These are phyloP conservation scores for Anisodus tanguticus DNA, from an alignment of 257 asterid genomes.

Conservation along the genomic window DNA sequence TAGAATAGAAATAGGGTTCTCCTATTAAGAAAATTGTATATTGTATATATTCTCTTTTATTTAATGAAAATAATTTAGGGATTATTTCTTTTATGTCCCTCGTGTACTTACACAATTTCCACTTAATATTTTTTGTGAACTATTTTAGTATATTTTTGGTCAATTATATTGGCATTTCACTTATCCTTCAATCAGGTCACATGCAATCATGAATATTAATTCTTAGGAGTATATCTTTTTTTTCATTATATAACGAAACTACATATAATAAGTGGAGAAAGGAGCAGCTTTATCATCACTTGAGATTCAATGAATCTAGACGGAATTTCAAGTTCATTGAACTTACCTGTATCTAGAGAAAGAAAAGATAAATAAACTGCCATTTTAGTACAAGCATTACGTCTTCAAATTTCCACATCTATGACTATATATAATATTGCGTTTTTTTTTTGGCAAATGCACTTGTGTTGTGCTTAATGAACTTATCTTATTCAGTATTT, in stretches of 20 bases:
- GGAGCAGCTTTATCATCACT: not conserved
- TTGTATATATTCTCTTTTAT: too few species aligned
- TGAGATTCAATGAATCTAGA: constrained; percentile 42
- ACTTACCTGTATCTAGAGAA: constrained; percentile 17
- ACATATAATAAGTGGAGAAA: not conserved
- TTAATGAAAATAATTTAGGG: too few species aligned
- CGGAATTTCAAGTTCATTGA: constrained; percentile 31
- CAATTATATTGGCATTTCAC: too few species aligned
- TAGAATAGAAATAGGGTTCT: too few species aligned
- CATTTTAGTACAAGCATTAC: not conserved
- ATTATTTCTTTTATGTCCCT: too few species aligned
- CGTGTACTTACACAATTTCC: too few species aligned
- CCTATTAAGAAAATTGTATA: too few species aligned
- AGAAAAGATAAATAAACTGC: not conserved
- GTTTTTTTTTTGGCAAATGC: not conserved
- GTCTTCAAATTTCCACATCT: not conserved
- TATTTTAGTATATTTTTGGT: not conserved
- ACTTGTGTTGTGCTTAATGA: not conserved
- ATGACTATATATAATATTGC: not conserved
- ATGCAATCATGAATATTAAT: not conserved
- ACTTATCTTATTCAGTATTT: too few species aligned
- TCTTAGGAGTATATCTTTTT: not conserved
- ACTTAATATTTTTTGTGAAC: too few species aligned
- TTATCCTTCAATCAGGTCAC: not conserved
- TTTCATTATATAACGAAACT: not conserved